phyloP scores from a whole-genome alignment of 139 green algal genomes.

The Picochlorum sp. region DNA sequence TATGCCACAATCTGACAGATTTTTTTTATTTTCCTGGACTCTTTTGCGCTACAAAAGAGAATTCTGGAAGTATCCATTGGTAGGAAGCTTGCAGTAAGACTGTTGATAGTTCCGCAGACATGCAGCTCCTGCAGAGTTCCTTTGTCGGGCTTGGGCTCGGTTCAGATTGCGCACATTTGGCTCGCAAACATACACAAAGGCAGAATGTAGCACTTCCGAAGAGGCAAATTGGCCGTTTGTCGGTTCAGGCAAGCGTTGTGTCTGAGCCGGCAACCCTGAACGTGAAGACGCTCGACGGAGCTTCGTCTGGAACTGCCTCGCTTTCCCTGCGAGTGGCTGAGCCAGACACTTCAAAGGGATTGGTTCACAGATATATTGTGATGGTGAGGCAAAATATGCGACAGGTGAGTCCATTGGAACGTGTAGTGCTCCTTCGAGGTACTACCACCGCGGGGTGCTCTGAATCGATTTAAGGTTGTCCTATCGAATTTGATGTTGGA shows the following conservation, averaged over 20 bases:
- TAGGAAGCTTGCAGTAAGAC: too few relatives aligned
- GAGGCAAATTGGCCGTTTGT: conserved; percentile 7
- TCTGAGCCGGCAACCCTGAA: conserved; percentile 39
- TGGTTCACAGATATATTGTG: conserved; percentile 88
- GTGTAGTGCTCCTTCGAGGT: background rate
- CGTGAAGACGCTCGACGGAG: conserved; percentile 53
- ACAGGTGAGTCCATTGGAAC: conserved; percentile 32
- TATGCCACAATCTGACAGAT: too few relatives aligned
- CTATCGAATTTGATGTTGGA: too few relatives aligned
- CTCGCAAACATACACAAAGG: background rate
- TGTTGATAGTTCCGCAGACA: too few relatives aligned
- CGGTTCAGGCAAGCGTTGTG: conserved; percentile 31
- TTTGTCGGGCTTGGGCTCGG: conserved; percentile 1
- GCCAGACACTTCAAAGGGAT: conserved; percentile 56
- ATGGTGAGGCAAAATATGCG: conserved; percentile 68
- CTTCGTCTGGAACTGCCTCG: conserved; percentile 33
- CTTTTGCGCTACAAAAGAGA: too few relatives aligned
- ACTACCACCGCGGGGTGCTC: too few relatives aligned
- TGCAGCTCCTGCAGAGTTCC: background rate
- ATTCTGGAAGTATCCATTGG: too few relatives aligned
- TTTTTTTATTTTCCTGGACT: too few relatives aligned
- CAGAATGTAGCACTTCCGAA: background rate
- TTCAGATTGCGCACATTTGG: background rate
- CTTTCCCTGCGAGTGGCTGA: conserved; percentile 66
- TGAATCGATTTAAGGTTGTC: too few relatives aligned